These are phyloP conservation scores for Mucor circinelloides DNA, from an alignment of 371 early-diverging fungal genomes.

Conservation along the genomic window DNA sequence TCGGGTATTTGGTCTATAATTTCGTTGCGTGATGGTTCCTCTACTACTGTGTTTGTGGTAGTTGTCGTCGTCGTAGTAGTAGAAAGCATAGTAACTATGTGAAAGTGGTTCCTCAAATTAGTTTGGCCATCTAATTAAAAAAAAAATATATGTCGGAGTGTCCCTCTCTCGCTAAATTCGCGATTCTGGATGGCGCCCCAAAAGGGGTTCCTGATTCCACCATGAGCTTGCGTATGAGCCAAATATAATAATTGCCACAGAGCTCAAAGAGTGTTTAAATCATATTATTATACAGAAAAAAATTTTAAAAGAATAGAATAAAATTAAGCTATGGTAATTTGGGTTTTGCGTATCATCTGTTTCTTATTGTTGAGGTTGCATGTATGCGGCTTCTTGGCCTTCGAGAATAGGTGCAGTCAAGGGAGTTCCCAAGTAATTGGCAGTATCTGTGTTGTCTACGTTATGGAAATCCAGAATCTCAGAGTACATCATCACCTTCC, in stretches of 20 bases:
- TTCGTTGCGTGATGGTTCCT: neutral
- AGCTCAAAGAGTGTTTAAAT: neutral
- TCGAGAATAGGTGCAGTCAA: constrained; percentile 45
- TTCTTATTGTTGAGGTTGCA: constrained; percentile 24
- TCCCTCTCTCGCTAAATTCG: neutral
- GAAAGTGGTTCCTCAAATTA: neutral
- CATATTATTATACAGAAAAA: neutral
- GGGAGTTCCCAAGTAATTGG: constrained; percentile 40
- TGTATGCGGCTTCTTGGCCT: constrained; percentile 32
- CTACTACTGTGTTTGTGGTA: neutral
- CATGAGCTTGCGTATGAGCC: no score
- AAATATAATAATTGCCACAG: neutral
- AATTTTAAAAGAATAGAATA: neutral
- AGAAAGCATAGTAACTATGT: neutral
- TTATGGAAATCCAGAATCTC: constrained; percentile 74
- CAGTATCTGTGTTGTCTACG: constrained; percentile 47
- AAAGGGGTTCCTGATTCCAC: neutral
- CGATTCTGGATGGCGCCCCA: neutral
- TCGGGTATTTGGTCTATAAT: constrained; percentile 13
- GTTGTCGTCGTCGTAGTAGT: neutral
- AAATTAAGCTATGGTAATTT: neutral
- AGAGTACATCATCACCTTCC: constrained; percentile 83
- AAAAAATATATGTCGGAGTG: neutral
- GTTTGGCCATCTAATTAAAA: neutral
- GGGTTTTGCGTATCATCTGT: neutral